Percentiles rank a stretch among this genome's conserved stretches.
Conservation (phyloP, 306 rosid genomes). For the Dryas alaskensis region DNA sequence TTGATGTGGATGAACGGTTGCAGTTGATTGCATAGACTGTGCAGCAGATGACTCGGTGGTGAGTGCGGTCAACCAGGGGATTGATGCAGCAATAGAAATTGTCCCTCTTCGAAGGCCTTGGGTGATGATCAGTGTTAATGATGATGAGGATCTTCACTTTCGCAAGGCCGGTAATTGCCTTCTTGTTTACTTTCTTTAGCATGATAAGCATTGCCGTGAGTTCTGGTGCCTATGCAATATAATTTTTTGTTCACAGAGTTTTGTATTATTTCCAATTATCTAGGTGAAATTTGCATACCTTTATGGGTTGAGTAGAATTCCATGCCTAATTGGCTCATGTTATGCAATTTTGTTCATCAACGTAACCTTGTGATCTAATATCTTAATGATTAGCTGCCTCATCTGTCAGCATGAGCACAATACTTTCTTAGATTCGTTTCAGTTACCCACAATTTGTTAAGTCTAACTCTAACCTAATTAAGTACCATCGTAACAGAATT, state of each 20-base stretch:
- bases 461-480: neutral
- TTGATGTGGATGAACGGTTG: constrained; percentile 21
- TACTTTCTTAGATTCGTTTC: neutral
- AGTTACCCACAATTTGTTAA: neutral
- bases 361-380: neutral
- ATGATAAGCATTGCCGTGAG: neutral
- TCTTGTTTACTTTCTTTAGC: constrained; percentile 10
- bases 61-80: constrained; percentile 86
- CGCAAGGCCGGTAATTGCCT: constrained; percentile 70
- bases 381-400: neutral
- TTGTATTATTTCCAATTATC: neutral
- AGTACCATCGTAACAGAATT: constrained; percentile 49
- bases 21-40: constrained; percentile 98
- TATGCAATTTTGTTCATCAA: neutral
- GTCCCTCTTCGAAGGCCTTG: constrained; percentile 53
- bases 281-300: neutral
- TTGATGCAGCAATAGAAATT: constrained; percentile 67
- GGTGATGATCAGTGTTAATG: constrained; percentile 93
- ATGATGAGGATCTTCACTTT: constrained; percentile 89
- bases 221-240: neutral
- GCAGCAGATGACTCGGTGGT: constrained; percentile 90
- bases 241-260: neutral
- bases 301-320: neutral
- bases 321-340: neutral
- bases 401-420: neutral